Percentiles rank a stretch among this genome's conserved stretches.
Evolutionary conservation across 2,329 filamentous ascomycete genomes (phyloP).

Genomic region (Cordyceps cateniannulata): DNA sequence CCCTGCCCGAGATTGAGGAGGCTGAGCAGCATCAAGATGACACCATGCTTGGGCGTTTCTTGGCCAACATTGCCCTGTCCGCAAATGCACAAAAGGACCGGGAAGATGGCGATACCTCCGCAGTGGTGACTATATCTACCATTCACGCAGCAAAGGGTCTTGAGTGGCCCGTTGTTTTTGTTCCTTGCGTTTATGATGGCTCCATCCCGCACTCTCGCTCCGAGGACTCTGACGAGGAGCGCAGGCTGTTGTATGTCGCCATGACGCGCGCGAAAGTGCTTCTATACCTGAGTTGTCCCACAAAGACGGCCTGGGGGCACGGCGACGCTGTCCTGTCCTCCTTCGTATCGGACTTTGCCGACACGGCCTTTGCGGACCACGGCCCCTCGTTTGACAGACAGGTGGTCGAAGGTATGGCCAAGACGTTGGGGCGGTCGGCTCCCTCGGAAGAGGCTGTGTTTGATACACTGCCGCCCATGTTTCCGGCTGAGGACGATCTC

Average conservation of each 20-base stretch:
- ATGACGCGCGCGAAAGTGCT: conserved; percentile 90
- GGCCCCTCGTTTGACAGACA: conserved; percentile 64
- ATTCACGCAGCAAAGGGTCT: conserved; percentile 95
- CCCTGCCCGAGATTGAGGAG: conserved; percentile 62
- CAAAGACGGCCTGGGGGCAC: conserved; percentile 54
- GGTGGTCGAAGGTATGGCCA: conserved; percentile 59
- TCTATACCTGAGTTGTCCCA: conserved; percentile 76
- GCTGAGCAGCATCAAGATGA: conserved; percentile 57
- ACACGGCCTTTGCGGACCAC: conserved; percentile 42
- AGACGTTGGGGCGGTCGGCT: conserved; percentile 59
- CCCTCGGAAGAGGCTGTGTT: conserved; percentile 52
- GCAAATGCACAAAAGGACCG: conserved; percentile 66
- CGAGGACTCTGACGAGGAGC: conserved; percentile 81
- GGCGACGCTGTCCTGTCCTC: conserved; percentile 60
- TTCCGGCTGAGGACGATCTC: conserved; percentile 57
- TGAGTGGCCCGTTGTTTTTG: conserved; percentile 93
- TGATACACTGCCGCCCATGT: conserved; percentile 45
- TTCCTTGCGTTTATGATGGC: conserved; percentile 83
- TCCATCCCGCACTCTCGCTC: conserved; percentile 84
- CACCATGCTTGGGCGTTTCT: conserved; percentile 62
- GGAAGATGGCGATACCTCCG: conserved; percentile 47
- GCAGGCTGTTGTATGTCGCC: conserved; percentile 84
- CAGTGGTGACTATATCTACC: conserved; percentile 82
- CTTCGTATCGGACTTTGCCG: conserved; percentile 55
- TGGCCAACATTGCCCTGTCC: conserved; percentile 86